Percentiles rank a stretch among this genome's conserved stretches.
These are phyloP conservation scores for Tulasnella calospora DNA, from an alignment of 768 basidiomycete species.

Conservation along the genomic window DNA sequence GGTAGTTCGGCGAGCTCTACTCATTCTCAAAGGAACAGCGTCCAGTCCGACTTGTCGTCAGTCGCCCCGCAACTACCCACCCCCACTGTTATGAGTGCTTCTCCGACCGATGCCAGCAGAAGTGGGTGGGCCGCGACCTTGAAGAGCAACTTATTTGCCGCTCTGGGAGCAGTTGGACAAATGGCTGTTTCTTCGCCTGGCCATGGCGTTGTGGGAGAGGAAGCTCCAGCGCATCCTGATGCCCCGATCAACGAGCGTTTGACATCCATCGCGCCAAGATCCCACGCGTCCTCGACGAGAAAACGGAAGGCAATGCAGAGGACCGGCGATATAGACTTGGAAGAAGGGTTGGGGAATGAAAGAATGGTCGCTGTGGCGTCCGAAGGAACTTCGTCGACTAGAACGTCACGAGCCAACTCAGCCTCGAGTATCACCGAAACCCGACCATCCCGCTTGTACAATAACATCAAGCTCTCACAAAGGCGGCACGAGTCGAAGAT, in stretches of 20 bases:
- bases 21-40: not conserved
- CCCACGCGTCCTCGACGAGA: not conserved
- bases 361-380: not conserved
- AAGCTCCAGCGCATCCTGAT: not conserved
- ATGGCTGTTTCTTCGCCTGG: not conserved
- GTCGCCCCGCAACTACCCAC: not conserved
- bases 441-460: not conserved
- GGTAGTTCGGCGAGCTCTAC: not conserved
- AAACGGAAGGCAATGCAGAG: not conserved
- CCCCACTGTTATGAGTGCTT: not conserved
- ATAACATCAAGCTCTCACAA: not conserved
- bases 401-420: not conserved
- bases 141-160: slow-evolving; percentile 1
- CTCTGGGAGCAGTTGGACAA: not conserved
- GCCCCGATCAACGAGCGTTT: not conserved
- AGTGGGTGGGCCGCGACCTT: not conserved
- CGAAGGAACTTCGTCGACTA: not conserved
- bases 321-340: not conserved
- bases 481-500: not conserved
- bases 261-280: not conserved
- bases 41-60: not conserved
- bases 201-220: not conserved
- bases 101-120: not conserved
- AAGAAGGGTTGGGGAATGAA: not conserved
- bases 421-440: not conserved